Conservation (phyloP, 345 rosid genomes). For the Camelina sativa region DNA sequence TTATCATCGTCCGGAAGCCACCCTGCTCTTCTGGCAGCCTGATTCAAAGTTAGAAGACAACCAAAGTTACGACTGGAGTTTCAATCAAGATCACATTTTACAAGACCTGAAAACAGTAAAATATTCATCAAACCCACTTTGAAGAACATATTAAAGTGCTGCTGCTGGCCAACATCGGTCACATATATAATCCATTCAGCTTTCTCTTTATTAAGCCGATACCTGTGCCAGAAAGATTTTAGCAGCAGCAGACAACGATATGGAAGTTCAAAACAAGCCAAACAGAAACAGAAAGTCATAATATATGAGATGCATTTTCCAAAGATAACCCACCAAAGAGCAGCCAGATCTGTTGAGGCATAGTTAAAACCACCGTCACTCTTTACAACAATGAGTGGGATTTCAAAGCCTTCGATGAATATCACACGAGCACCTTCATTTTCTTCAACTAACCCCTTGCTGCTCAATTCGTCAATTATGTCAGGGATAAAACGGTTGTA, state of each 20-base stretch:
- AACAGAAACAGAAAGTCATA: neutral
- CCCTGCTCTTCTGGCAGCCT: constrained; percentile 81
- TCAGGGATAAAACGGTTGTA: constrained; percentile 75
- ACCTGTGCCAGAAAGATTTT: constrained; percentile 49
- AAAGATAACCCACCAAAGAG: constrained; percentile 65
- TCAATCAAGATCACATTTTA: neutral
- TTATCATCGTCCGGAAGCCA: constrained; percentile 65
- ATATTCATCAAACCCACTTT: constrained; percentile 49
- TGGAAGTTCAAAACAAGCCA: neutral
- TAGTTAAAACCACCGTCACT: constrained; percentile 88
- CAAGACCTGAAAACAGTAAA: neutral
- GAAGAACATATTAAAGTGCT: constrained; percentile 82
- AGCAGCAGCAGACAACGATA: neutral
- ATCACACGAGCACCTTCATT: constrained; percentile 95
- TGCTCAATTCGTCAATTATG: constrained; percentile 58
- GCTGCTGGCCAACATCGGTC: constrained; percentile 88
- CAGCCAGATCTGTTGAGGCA: constrained; percentile 82
- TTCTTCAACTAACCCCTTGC: constrained; percentile 76
- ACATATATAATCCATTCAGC: constrained; percentile 90
- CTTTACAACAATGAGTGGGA: constrained; percentile 88
- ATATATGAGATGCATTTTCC: neutral
- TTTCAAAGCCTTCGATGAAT: constrained; percentile 68
- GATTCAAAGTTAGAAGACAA: neutral
- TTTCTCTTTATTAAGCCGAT: constrained; percentile 70
- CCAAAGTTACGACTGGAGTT: neutral